Percentiles rank a stretch among this genome's conserved stretches.
These are phyloP conservation scores for Panaeolus cyanescens DNA, from an alignment of 768 basidiomycete species.

Conservation along the genomic window DNA sequence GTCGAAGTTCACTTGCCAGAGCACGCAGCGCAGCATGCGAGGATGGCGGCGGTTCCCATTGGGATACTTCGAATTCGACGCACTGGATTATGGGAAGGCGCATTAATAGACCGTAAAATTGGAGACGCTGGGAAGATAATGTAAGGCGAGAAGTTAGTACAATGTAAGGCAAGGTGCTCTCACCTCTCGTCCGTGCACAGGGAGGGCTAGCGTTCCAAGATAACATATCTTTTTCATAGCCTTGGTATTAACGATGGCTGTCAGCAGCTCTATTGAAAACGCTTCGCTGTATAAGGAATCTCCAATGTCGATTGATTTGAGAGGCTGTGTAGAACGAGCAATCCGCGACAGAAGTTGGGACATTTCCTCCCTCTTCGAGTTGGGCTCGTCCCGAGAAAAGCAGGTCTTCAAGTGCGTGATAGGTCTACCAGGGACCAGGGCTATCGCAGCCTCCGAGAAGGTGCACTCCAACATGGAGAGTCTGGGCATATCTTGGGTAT, in stretches of 20 bases:
- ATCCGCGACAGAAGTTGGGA: conserved; percentile 47
- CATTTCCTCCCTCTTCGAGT: conserved; percentile 57
- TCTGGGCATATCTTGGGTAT: conserved; percentile 42
- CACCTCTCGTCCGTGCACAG: conserved; percentile 57
- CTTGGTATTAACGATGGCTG: conserved; percentile 36
- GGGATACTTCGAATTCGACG: conserved; percentile 64
- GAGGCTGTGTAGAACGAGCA: conserved; percentile 39
- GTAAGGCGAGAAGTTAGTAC: conserved; percentile 6
- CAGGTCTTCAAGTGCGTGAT: conserved; percentile 68
- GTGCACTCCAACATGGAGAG: conserved; percentile 65
- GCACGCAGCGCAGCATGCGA: conserved; percentile 56
- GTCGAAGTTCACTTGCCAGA: conserved; percentile 57
- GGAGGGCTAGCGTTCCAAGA: conserved; percentile 65
- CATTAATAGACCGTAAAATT: conserved; percentile 62
- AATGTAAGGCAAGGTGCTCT: conserved; percentile 15
- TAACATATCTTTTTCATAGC: conserved; percentile 49
- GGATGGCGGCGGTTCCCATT: conserved; percentile 62
- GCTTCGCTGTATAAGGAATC: conserved; percentile 58
- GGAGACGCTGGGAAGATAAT: conserved; percentile 46
- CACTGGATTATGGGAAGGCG: conserved; percentile 51
- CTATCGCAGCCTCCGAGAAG: conserved; percentile 62
- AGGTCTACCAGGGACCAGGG: conserved; percentile 58
- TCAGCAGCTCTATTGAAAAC: conserved; percentile 57
- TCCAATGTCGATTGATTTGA: conserved; percentile 61
- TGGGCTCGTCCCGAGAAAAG: conserved; percentile 52